Evolutionary conservation across 1,284 basidiomycete genomes (phyloP).

Genomic region (Apiotrichum sp.): DNA sequence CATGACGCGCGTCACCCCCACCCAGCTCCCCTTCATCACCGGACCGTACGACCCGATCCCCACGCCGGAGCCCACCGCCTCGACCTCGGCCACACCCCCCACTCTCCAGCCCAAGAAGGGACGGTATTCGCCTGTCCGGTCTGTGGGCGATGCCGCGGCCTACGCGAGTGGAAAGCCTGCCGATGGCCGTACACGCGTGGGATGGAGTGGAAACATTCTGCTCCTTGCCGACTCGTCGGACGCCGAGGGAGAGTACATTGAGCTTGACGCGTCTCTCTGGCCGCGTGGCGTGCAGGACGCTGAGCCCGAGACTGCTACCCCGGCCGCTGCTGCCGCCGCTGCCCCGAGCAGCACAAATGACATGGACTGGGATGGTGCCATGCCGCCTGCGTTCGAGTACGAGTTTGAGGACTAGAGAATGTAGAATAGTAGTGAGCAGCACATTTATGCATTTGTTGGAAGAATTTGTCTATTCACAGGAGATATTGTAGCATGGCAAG

Average conservation of each 20-base stretch:
- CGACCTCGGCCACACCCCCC: not conserved
- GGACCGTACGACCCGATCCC: constrained; percentile 18
- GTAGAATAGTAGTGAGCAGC: constrained; percentile 3
- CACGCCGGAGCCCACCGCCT: not conserved
- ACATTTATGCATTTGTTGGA: constrained; percentile 2
- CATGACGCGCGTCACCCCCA: constrained; percentile 86
- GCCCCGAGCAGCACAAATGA: constrained; percentile 39
- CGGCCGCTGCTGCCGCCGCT: constrained; percentile 23
- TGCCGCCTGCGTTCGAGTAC: constrained; percentile 55
- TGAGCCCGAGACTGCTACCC: constrained; percentile 28
- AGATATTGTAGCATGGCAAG: not conserved
- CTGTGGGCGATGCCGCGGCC: constrained; percentile 15
- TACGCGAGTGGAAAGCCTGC: constrained; percentile 14
- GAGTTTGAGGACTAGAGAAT: constrained; percentile 36
- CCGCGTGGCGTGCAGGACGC: constrained; percentile 44
- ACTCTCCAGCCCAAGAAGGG: constrained; percentile 15
- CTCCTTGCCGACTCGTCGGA: constrained; percentile 59
- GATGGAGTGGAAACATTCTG: constrained; percentile 63
- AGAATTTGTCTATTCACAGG: not conserved
- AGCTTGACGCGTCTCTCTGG: constrained; percentile 53
- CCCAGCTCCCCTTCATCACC: constrained; percentile 74
- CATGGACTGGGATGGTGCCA: constrained; percentile 63
- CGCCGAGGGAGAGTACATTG: constrained; percentile 57
- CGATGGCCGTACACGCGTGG: constrained; percentile 15
- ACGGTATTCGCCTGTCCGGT: constrained; percentile 15